Base-by-base conservation (phyloP, 257 asterid genomes). In the Galeopsis tetrahit region DNA sequence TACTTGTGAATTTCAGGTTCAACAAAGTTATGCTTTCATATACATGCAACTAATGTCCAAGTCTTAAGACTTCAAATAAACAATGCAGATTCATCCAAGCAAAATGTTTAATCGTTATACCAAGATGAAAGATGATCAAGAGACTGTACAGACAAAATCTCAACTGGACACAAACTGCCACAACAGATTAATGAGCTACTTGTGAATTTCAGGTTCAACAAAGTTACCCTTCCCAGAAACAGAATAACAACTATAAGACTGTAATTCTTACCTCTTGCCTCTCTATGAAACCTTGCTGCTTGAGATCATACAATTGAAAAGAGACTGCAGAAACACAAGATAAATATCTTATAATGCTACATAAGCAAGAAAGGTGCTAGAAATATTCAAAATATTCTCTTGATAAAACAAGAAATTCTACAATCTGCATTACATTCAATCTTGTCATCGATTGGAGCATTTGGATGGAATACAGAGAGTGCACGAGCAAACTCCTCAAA, bases 401-500 rank as follows among this genome's bases (percentile, higher is more conserved):
- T 52, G 9, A 48, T 57, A 68, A 60, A 74, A 62, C 73, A 69
- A 46, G 43, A 55, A 44, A 40, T 15, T 48, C 15, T 13, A 71
- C 39, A 73, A 33, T 56, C 14, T 62, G 72, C 85, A 3, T 80
- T 63, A 95, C 99, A 95, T 77, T 92, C 98, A 55, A 95, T 92
- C 90, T 95, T 95, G 65, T 88, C 97, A 81, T 90, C 98, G 69
- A 92, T 86, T 69, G 98, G 98, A 71, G 99, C 99, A 80, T 92
- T 86, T 71, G 99, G 99, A 79, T 95, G 99, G 87, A 95, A 95
- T 51, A 95, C 99, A 55, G 99, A 95, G 68, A 95, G 96, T 14
- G 99, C 99, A 62, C 96, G 95, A 39, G 98, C 98, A 56, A 95
- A 95, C 80, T 95, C 99, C 84, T 95, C 99, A 63, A 95, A 95